Percentiles rank a stretch among this genome's conserved stretches.
Evolutionary conservation across 2,329 filamentous ascomycete genomes (phyloP).

Genomic region (Talaromyces sp.): DNA sequence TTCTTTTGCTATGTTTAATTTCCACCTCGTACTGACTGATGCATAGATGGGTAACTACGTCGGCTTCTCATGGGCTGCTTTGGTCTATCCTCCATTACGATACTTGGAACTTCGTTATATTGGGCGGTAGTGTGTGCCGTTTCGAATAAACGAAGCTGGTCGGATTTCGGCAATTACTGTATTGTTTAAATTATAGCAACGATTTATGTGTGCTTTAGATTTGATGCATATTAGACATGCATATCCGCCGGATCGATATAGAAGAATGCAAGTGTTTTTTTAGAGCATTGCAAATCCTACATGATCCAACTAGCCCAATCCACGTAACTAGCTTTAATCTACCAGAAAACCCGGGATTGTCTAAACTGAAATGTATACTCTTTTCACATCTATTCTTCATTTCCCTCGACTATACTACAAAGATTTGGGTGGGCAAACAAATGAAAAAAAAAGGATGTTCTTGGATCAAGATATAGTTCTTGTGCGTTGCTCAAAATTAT

Average conservation of each 20-base stretch:
- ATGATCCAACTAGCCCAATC: too few species aligned
- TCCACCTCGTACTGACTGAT: constrained; percentile 17
- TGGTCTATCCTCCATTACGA: constrained; percentile 53
- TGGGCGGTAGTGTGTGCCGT: constrained; percentile 33
- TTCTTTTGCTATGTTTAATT: constrained; percentile 3
- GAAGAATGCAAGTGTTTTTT: not conserved
- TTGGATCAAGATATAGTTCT: constrained; percentile 1
- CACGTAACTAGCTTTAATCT: not conserved
- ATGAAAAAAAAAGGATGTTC: constrained; percentile 15
- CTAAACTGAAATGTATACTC: not conserved
- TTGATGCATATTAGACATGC: not conserved
- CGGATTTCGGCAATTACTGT: too few species aligned
- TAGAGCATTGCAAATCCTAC: not conserved
- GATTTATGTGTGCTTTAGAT: not conserved
- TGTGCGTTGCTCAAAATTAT: constrained; percentile 2
- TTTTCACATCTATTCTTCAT: constrained; percentile 10
- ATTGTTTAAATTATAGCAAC: not conserved
- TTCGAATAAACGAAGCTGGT: not conserved
- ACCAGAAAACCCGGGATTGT: not conserved
- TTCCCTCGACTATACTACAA: constrained; percentile 13
- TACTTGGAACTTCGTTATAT: constrained; percentile 48
- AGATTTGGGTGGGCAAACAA: constrained; percentile 3
- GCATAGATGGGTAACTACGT: constrained; percentile 54
- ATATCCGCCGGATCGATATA: not conserved
- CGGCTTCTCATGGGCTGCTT: constrained; percentile 54